Percentiles rank a stretch among this genome's conserved stretches.
Evolutionary conservation across 176 grass and related monocot species (phyloP).

Genomic region (Oryza coarctata): DNA sequence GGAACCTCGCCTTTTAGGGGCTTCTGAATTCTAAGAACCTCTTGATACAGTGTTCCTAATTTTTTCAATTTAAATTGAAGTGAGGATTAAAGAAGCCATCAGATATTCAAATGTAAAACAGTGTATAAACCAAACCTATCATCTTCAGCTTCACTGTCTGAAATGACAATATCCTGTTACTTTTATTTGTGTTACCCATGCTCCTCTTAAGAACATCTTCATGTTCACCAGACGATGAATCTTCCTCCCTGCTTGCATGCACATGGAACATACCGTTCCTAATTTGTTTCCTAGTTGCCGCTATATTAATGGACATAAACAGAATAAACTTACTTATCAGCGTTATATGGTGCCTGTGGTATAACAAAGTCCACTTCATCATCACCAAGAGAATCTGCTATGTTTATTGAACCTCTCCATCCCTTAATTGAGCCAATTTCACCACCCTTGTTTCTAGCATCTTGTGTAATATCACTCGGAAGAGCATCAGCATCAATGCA

Average conservation of each 20-base stretch:
- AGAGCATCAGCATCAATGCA: slow-evolving; percentile 73
- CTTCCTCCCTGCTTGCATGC: slow-evolving; percentile 55
- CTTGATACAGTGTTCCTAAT: slow-evolving; percentile 45
- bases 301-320: slow-evolving; percentile 7
- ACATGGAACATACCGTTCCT: slow-evolving; percentile 7
- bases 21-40: slow-evolving; percentile 40
- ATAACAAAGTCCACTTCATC: slow-evolving; percentile 83
- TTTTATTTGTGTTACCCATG: slow-evolving; percentile 41
- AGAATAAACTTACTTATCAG: slow-evolving; percentile 58
- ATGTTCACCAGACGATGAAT: slow-evolving; percentile 46
- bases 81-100: slow-evolving; percentile 34
- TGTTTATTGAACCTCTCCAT: slow-evolving; percentile 54
- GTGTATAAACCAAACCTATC: slow-evolving; percentile 49
- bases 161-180: slow-evolving; percentile 47
- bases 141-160: slow-evolving; percentile 53
- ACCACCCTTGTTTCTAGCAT: slow-evolving; percentile 39
- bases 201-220: slow-evolving; percentile 44
- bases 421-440: slow-evolving; percentile 45
- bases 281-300: background rate
- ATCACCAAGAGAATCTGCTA: slow-evolving; percentile 97
- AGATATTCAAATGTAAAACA: slow-evolving; percentile 23
- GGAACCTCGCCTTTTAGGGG: slow-evolving; percentile 50
- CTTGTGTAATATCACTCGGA: slow-evolving; percentile 60
- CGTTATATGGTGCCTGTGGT: slow-evolving; percentile 56
- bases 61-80: slow-evolving; percentile 29